A percentile compares a stretch with the other conserved stretches of the same genome.
Conservation (phyloP, 345 rosid species). For the Mercurialis annua region DNA sequence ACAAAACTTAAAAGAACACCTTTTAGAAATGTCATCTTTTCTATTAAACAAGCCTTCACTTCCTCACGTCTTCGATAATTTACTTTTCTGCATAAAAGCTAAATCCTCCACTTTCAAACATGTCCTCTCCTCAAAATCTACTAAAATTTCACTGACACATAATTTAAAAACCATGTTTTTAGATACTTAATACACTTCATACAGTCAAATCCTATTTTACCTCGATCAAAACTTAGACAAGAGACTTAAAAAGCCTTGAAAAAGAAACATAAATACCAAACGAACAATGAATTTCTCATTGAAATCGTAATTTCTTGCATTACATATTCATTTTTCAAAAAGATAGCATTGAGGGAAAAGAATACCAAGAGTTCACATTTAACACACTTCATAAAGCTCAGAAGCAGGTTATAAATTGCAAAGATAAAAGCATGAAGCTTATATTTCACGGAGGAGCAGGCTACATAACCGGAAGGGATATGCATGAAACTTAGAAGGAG, state of each 20-base stretch:
- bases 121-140: background rate
- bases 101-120: too few relatives aligned
- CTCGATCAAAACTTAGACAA: background rate
- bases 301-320: background rate
- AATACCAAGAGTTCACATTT: background rate
- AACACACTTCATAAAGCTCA: background rate
- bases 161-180: too few relatives aligned
- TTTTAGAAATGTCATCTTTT: too few relatives aligned
- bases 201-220: background rate
- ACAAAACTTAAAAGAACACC: too few relatives aligned
- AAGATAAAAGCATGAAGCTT: background rate
- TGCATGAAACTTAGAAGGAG: too few relatives aligned
- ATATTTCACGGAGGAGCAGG: too few relatives aligned
- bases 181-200: background rate
- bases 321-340: background rate
- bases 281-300: too few relatives aligned
- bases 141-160: background rate
- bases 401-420: background rate
- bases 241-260: background rate
- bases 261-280: background rate
- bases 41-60: too few relatives aligned
- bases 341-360: background rate
- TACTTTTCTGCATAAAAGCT: too few relatives aligned
- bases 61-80: too few relatives aligned
- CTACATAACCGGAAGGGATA: too few relatives aligned